Evolutionary conservation across 1,139 yeast species (phyloP).

Genomic region (Geotrichum candidum): DNA sequence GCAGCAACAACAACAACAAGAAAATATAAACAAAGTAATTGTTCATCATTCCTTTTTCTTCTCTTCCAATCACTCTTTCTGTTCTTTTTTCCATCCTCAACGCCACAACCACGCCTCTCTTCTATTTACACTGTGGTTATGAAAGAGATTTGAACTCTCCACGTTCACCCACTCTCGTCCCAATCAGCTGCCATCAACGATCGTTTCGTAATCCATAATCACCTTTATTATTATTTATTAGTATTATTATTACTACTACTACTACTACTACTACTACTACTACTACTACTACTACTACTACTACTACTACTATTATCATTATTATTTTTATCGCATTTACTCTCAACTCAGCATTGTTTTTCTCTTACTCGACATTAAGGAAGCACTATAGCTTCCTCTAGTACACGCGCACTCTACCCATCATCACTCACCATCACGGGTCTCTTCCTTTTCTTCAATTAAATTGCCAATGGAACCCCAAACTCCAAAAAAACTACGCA

Average conservation of each 20-base stretch:
- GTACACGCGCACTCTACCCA: neutral
- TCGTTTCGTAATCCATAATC: neutral
- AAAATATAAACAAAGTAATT: neutral
- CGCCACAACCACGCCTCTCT: neutral
- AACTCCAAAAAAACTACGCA: constrained; percentile 15
- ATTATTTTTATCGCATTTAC: neutral
- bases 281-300: too few species aligned
- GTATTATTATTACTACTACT: too few species aligned
- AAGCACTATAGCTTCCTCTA: neutral
- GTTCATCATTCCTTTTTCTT: neutral
- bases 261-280: neutral
- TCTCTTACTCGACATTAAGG: neutral
- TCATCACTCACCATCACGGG: neutral
- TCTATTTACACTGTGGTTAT: neutral
- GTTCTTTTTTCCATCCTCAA: neutral
- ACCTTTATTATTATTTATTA: too few species aligned
- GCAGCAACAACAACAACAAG: neutral
- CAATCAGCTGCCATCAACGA: neutral
- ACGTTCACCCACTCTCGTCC: neutral
- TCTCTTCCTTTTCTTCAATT: neutral
- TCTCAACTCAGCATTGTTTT: neutral
- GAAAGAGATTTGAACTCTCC: neutral
- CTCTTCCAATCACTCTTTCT: neutral
- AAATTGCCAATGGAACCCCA: constrained; percentile 12
- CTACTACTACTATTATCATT: neutral